Evolutionary conservation across 805 yeast genomes (phyloP).

Genomic region (Lipomyces starkeyi): DNA sequence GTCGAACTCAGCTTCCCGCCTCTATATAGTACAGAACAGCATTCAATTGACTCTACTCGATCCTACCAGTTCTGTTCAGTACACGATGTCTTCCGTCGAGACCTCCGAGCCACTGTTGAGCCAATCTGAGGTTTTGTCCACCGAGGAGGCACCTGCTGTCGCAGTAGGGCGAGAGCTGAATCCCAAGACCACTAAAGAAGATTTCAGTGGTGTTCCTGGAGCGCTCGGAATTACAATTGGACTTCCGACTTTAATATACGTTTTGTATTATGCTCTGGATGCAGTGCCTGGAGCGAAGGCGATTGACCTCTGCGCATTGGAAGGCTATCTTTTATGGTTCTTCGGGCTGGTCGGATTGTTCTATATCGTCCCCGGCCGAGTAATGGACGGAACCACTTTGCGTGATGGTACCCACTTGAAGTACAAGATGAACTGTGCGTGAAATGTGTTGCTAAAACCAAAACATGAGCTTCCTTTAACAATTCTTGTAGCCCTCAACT

Average conservation of each 20-base stretch:
- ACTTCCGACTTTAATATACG: constrained; percentile 66
- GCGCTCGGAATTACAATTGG: constrained; percentile 68
- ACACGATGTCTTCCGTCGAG: constrained; percentile 8
- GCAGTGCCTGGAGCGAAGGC: constrained; percentile 48
- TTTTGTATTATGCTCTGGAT: constrained; percentile 67
- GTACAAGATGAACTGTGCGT: constrained; percentile 82
- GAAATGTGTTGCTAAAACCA: not conserved
- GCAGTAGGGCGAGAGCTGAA: constrained; percentile 49
- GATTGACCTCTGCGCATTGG: constrained; percentile 53
- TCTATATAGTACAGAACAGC: not conserved
- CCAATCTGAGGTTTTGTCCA: not conserved
- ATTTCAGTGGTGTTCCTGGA: constrained; percentile 81
- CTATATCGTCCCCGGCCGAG: constrained; percentile 66
- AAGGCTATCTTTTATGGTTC: constrained; percentile 76
- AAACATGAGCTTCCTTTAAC: not conserved
- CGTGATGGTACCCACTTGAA: constrained; percentile 75
- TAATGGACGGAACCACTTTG: constrained; percentile 66
- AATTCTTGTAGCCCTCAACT: constrained; percentile 32
- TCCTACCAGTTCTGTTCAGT: not conserved
- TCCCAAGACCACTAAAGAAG: constrained; percentile 72
- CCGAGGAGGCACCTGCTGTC: not conserved
- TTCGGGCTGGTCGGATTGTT: constrained; percentile 67
- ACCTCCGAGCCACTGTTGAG: constrained; percentile 20
- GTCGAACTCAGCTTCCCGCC: not conserved
- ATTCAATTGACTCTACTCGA: not conserved